These are phyloP conservation scores for Cryptomeria japonica DNA, from an alignment of 75 land plant genomes.

Conservation along the genomic window DNA sequence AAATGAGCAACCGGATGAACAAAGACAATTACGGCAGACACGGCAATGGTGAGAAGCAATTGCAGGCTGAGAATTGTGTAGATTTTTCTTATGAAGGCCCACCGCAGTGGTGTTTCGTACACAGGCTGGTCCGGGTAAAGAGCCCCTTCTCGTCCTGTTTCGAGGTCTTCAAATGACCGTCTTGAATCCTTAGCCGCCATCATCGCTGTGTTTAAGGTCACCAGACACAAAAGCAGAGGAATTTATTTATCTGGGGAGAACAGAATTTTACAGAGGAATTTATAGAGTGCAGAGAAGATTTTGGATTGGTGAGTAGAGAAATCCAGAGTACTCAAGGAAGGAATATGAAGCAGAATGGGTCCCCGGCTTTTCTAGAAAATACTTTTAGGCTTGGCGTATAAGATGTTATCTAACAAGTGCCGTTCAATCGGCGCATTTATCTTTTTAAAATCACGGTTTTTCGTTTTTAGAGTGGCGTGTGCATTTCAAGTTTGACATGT, in stretches of 20 bases:
- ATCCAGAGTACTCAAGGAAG: too few relatives aligned
- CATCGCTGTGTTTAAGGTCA: not conserved
- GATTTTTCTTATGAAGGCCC: slow-evolving; percentile 84
- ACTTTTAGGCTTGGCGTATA: too few relatives aligned
- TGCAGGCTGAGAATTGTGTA: slow-evolving; percentile 77
- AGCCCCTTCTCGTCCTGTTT: slow-evolving; percentile 12
- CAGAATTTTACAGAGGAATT: not conserved
- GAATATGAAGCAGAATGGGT: too few relatives aligned
- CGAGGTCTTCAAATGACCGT: not conserved
- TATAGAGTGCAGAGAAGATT: not conserved
- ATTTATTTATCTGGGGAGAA: not conserved
- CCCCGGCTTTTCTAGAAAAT: too few relatives aligned
- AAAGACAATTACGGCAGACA: slow-evolving; percentile 61
- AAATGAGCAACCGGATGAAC: slow-evolving; percentile 31
- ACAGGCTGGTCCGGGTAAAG: slow-evolving; percentile 44
- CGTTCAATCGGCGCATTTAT: too few relatives aligned
- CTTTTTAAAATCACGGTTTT: too few relatives aligned
- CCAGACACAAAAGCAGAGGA: not conserved
- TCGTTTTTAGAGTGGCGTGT: too few relatives aligned
- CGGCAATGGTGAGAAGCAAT: slow-evolving; percentile 60
- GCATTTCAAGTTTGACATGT: too few relatives aligned
- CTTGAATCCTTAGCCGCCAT: not conserved
- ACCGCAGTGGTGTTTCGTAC: slow-evolving; percentile 63
- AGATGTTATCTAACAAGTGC: too few relatives aligned
- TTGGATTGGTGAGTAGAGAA: too few relatives aligned